A percentile compares a stretch with the other conserved stretches of the same genome.
These are phyloP conservation scores for Cyberlindnera bimundalis DNA, from an alignment of 805 yeast species.

Conservation along the genomic window DNA sequence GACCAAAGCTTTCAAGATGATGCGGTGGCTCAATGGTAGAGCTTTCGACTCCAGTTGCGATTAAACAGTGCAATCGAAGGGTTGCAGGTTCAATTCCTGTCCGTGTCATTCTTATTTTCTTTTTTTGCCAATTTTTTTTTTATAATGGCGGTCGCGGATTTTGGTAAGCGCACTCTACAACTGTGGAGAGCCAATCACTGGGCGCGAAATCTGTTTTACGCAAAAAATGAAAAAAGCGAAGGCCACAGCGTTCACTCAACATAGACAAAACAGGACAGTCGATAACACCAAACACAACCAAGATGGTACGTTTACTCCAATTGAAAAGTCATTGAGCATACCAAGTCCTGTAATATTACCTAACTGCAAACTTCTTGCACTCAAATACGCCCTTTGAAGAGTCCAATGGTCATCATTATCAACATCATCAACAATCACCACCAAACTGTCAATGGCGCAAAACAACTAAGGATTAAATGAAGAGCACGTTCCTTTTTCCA, in stretches of 20 bases:
- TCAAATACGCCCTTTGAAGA: too few species aligned
- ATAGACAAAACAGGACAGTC: neutral
- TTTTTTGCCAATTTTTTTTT: slow-evolving; percentile 16
- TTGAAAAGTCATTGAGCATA: too few species aligned
- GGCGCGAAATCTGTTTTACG: slow-evolving; percentile 14
- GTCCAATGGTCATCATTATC: too few species aligned
- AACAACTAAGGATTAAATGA: too few species aligned
- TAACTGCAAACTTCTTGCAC: neutral
- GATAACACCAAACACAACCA: slow-evolving; percentile 5
- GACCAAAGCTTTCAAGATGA: slow-evolving; percentile 32
- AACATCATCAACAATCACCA: too few species aligned
- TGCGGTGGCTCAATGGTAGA: slow-evolving; percentile 80
- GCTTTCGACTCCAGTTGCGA: slow-evolving; percentile 67
- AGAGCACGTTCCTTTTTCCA: too few species aligned
- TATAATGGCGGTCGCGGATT: neutral
- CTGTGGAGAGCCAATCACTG: slow-evolving; percentile 11
- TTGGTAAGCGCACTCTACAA: neutral
- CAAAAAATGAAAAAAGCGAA: slow-evolving; percentile 9
- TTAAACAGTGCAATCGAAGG: slow-evolving; percentile 55
- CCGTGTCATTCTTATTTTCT: slow-evolving; percentile 55
- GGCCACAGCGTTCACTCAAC: neutral
- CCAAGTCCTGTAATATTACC: too few species aligned
- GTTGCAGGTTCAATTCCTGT: slow-evolving; percentile 88
- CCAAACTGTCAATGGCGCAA: too few species aligned
- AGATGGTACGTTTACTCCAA: slow-evolving; percentile 12